phyloP scores from a whole-genome alignment of 2,329 filamentous ascomycete genomes.

The Didymosphaeria variabile region DNA sequence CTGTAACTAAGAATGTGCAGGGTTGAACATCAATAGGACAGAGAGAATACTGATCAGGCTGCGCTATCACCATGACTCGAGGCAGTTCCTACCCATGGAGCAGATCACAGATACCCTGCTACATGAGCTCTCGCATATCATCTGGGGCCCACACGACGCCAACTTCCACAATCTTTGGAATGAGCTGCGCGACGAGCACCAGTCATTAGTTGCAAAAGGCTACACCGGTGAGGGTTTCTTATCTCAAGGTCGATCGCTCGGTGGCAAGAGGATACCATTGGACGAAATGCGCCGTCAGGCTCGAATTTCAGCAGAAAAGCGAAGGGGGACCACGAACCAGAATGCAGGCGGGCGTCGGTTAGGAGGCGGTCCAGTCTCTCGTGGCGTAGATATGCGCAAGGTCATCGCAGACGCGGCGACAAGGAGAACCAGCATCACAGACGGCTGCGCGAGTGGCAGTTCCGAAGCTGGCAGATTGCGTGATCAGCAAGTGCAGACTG shows the following conservation, averaged over 20 bases:
- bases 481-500: constrained; percentile 71
- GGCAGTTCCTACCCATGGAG: constrained; percentile 82
- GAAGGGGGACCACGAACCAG: constrained; percentile 64
- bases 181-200: constrained; percentile 85
- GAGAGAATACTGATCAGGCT: constrained; percentile 84
- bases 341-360: constrained; percentile 79
- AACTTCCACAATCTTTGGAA: constrained; percentile 90
- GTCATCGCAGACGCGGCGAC: constrained; percentile 77
- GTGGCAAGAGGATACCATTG: constrained; percentile 64
- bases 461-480: constrained; percentile 72
- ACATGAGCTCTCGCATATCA: constrained; percentile 90
- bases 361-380: constrained; percentile 67
- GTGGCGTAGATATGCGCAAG: constrained; percentile 73
- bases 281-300: constrained; percentile 80
- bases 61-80: constrained; percentile 76
- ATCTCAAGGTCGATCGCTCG: constrained; percentile 76
- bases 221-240: constrained; percentile 93
- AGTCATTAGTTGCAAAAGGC: constrained; percentile 78
- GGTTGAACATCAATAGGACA: constrained; percentile 80
- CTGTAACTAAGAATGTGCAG: constrained; percentile 44
- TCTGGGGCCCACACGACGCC: constrained; percentile 82
- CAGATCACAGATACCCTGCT: constrained; percentile 89
- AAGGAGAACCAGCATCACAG: constrained; percentile 69
- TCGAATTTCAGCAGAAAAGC: constrained; percentile 76
- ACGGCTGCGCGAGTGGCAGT: constrained; percentile 79